phyloP scores from a whole-genome alignment of 768 basidiomycete species.

The Calocera viscosa region DNA sequence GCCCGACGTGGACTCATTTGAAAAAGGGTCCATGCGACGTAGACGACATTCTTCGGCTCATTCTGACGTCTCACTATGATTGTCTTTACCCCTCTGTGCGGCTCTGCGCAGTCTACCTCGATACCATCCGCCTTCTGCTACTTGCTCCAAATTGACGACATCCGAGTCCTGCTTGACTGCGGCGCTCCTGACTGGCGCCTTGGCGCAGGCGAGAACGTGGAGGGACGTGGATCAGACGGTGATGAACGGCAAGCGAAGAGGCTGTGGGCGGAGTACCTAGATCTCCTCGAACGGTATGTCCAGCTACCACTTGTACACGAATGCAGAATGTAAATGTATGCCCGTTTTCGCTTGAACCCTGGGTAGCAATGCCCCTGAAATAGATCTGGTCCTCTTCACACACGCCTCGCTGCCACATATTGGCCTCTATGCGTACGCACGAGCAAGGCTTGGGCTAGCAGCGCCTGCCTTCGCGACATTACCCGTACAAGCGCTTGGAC shows the following conservation, averaged over 20 bases:
- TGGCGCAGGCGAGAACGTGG: slow-evolving; percentile 33
- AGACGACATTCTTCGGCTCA: neutral
- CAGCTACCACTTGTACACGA: slow-evolving; percentile 12
- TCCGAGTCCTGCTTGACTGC: slow-evolving; percentile 85
- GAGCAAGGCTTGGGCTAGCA: slow-evolving; percentile 72
- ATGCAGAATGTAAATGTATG: neutral
- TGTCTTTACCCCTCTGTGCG: slow-evolving; percentile 84
- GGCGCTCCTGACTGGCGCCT: slow-evolving; percentile 81
- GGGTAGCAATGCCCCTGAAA: slow-evolving; percentile 40
- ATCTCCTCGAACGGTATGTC: slow-evolving; percentile 12
- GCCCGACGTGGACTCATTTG: neutral
- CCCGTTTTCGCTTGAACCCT: neutral
- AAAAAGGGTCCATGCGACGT: neutral
- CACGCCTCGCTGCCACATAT: slow-evolving; percentile 84
- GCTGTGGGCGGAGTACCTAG: slow-evolving; percentile 8
- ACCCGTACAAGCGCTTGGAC: slow-evolving; percentile 90
- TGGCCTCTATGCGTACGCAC: slow-evolving; percentile 87
- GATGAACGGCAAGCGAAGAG: slow-evolving; percentile 42
- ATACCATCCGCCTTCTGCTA: slow-evolving; percentile 56
- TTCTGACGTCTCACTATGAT: slow-evolving; percentile 46
- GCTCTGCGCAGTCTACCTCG: slow-evolving; percentile 56
- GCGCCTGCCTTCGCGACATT: slow-evolving; percentile 90
- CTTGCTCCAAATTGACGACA: slow-evolving; percentile 86
- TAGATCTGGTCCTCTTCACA: slow-evolving; percentile 86
- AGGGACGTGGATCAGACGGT: slow-evolving; percentile 25